Evolutionary conservation across 495 filamentous ascomycete genomes (phyloP).

Genomic region (Xylaria sp.): DNA sequence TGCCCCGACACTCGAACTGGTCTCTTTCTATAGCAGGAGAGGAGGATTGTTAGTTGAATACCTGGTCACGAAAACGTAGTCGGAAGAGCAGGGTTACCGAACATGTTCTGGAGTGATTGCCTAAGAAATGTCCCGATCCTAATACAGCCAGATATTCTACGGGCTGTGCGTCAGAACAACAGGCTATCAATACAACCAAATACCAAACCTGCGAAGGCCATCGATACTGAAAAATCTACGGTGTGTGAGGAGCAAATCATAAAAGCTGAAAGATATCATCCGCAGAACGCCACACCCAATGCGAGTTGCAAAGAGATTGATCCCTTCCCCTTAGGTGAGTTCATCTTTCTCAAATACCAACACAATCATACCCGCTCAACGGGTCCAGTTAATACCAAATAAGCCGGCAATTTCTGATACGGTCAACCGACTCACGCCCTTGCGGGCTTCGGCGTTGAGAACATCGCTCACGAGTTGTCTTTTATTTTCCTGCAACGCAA

Average conservation of each 20-base stretch:
- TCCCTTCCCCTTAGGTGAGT: neutral
- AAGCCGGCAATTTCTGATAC: slow-evolving; percentile 71
- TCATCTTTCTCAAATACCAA: neutral
- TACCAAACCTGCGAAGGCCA: slow-evolving; percentile 17
- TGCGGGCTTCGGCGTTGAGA: slow-evolving; percentile 78
- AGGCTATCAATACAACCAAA: slow-evolving; percentile 3
- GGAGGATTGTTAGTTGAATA: neutral
- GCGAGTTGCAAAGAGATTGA: neutral
- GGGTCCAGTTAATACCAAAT: slow-evolving; percentile 59
- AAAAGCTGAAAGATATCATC: neutral
- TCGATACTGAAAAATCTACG: neutral
- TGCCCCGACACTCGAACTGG: neutral
- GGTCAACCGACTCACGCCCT: slow-evolving; percentile 67
- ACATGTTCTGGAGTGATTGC: neutral
- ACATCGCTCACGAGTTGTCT: slow-evolving; percentile 77
- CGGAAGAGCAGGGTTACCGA: neutral
- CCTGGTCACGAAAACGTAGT: neutral
- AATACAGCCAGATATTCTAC: neutral
- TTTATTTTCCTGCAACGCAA: slow-evolving; percentile 86
- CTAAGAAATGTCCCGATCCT: neutral
- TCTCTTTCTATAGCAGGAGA: neutral
- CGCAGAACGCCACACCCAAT: neutral
- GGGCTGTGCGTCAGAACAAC: neutral
- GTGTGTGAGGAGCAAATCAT: neutral
- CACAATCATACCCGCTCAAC: neutral